phyloP scores from a whole-genome alignment of 2,329 filamentous ascomycete genomes.

The Botrytis aclada region DNA sequence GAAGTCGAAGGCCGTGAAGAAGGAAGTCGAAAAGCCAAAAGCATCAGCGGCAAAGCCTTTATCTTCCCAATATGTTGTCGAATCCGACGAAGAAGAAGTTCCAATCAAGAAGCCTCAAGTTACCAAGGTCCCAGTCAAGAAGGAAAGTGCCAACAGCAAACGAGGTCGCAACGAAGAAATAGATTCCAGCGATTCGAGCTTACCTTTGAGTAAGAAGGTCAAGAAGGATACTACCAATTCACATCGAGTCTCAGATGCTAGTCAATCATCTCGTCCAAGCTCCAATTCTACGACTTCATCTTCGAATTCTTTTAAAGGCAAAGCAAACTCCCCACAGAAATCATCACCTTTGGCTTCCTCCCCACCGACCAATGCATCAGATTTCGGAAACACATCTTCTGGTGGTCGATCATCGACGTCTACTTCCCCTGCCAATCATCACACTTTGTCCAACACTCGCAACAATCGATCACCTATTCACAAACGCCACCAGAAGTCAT shows the following conservation, averaged over 20 bases:
- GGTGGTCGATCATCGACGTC: conserved; percentile 33
- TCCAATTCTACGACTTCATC: conserved; percentile 43
- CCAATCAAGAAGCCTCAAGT: conserved; percentile 10
- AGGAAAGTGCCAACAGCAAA: conserved; percentile 45
- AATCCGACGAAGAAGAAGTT: conserved; percentile 36
- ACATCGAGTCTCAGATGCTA: conserved; percentile 49
- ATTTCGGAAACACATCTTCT: conserved; percentile 47
- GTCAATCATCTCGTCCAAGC: conserved; percentile 45
- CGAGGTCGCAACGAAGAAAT: conserved; percentile 47
- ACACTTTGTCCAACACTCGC: conserved; percentile 21
- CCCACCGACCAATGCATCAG: conserved; percentile 62
- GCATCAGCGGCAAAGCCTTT: conserved; percentile 22
- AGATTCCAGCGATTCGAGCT: conserved; percentile 33
- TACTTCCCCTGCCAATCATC: conserved; percentile 27
- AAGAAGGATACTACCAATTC: conserved; percentile 35
- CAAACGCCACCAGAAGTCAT: conserved; percentile 37
- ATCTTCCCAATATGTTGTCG: conserved; percentile 36
- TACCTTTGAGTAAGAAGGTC: conserved; percentile 36
- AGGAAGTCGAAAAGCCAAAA: conserved; percentile 19
- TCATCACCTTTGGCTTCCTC: conserved; percentile 65
- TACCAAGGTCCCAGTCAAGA: conserved; percentile 41
- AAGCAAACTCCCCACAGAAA: conserved; percentile 58
- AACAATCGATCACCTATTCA: conserved; percentile 34
- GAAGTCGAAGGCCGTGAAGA: conserved; percentile 27
- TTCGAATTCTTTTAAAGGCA: conserved; percentile 37